phyloP scores from a whole-genome alignment of 352 stramenopile species.

The Pythium dissotocum region DNA sequence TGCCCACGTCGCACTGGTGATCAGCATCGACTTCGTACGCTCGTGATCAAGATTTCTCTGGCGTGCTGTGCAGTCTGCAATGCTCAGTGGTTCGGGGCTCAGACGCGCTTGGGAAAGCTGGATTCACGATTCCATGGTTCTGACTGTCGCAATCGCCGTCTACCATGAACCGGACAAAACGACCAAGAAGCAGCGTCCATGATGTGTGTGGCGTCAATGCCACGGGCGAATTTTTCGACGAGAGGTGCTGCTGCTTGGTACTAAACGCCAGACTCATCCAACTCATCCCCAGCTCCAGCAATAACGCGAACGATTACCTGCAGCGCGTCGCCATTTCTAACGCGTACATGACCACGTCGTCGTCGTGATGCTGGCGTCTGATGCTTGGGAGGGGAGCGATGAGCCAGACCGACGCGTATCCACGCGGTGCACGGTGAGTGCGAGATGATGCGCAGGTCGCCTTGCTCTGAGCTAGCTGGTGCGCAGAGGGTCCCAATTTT shows the following conservation, averaged over 20 bases:
- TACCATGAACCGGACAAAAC: not conserved
- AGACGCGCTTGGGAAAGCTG: no score
- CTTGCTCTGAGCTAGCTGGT: no score
- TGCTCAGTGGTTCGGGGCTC: no score
- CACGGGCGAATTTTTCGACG: not conserved
- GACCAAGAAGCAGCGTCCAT: no score
- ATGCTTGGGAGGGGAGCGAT: not conserved
- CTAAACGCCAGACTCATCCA: not conserved
- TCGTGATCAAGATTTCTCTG: no score
- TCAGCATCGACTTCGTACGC: not conserved
- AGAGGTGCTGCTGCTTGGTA: not conserved
- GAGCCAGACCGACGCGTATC: not conserved
- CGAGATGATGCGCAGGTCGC: not conserved
- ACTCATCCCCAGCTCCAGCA: slow-evolving; percentile 12
- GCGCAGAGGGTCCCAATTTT: not conserved
- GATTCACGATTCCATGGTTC: no score
- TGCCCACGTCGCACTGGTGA: not conserved
- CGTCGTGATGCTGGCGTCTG: slow-evolving; percentile 2
- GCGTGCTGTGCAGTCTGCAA: no score
- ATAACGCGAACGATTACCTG: slow-evolving; percentile 31
- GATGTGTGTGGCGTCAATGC: no score
- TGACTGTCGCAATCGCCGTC: not conserved
- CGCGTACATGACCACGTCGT: slow-evolving; percentile 33
- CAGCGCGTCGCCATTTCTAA: slow-evolving; percentile 72
- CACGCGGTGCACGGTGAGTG: not conserved